Percentiles rank a stretch among this genome's conserved stretches.
Evolutionary conservation across 441 rosid species (phyloP).

Genomic region (Gossypium davidsonii): DNA sequence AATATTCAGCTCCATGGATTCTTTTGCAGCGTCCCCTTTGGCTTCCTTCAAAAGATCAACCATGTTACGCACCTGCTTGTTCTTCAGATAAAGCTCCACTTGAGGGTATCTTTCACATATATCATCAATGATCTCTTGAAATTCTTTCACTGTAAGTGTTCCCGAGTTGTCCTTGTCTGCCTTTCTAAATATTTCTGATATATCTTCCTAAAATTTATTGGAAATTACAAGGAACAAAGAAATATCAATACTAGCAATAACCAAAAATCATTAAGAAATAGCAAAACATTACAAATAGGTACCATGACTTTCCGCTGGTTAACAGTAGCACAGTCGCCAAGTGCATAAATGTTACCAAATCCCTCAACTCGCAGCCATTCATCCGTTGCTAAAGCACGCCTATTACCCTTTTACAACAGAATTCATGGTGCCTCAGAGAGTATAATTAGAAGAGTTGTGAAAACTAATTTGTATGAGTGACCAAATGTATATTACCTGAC

Average conservation of each 20-base stretch:
- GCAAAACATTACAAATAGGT: slow-evolving; percentile 2
- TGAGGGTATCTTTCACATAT: slow-evolving; percentile 92
- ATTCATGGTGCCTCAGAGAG: neutral
- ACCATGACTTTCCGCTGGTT: slow-evolving; percentile 99
- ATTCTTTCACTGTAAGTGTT: slow-evolving; percentile 75
- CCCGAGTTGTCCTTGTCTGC: slow-evolving; percentile 95
- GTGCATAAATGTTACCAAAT: slow-evolving; percentile 62
- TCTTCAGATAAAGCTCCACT: slow-evolving; percentile 78
- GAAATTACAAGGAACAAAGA: neutral
- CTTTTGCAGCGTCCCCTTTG: slow-evolving; percentile 53
- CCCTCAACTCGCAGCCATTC: slow-evolving; percentile 97
- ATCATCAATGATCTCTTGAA: slow-evolving; percentile 76
- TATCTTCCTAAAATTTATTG: slow-evolving; percentile 57
- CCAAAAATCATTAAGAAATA: neutral
- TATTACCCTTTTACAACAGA: slow-evolving; percentile 40
- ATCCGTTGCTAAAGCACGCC: slow-evolving; percentile 94
- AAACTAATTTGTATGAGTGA: neutral
- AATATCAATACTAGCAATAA: neutral
- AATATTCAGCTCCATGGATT: slow-evolving; percentile 58
- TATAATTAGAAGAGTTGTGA: neutral
- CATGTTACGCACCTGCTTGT: slow-evolving; percentile 52
- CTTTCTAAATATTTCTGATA: slow-evolving; percentile 70
- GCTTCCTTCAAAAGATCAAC: slow-evolving; percentile 69
- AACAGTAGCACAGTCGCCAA: slow-evolving; percentile 96
- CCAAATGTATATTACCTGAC: slow-evolving; percentile 58